A percentile compares a stretch with the other conserved stretches of the same genome.
Conservation (phyloP, 169 alveolate genomes). For the Cryptosporidium tyzzeri region DNA sequence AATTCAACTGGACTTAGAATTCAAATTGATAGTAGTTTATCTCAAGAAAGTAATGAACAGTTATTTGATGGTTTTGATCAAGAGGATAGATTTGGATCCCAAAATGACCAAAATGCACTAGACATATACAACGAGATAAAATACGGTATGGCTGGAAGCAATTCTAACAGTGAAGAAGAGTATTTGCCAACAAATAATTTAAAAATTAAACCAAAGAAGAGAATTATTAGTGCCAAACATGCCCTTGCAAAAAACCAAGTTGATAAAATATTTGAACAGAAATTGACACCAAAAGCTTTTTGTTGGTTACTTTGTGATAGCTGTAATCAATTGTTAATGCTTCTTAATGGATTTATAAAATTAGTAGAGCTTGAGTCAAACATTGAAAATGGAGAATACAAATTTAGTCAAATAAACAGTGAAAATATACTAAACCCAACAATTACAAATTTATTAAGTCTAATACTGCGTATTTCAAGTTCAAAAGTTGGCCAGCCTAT, state of each 20-base stretch:
- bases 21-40: not conserved
- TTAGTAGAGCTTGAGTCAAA: slow-evolving; percentile 12
- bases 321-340: slow-evolving; percentile 44
- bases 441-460: slow-evolving; percentile 36
- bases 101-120: slow-evolving; percentile 12
- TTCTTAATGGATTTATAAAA: slow-evolving; percentile 48
- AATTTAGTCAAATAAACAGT: not conserved
- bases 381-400: not conserved
- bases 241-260: slow-evolving; percentile 13
- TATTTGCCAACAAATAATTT: slow-evolving; percentile 8
- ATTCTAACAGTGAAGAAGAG: slow-evolving; percentile 38
- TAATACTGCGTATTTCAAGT: slow-evolving; percentile 41
- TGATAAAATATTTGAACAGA: slow-evolving; percentile 69
- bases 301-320: slow-evolving; percentile 68
- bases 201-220: slow-evolving; percentile 4
- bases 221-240: not conserved
- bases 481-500: slow-evolving; percentile 70
- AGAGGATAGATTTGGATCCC: slow-evolving; percentile 4
- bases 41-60: not conserved
- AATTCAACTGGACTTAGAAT: not conserved
- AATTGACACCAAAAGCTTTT: slow-evolving; percentile 62
- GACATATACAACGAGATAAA: slow-evolving; percentile 19
- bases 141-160: not conserved
- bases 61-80: slow-evolving; percentile 69
- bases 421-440: not conserved